Base-by-base conservation (phyloP, 768 basidiomycete genomes). In the Rhodotorula kratochvilovae region DNA sequence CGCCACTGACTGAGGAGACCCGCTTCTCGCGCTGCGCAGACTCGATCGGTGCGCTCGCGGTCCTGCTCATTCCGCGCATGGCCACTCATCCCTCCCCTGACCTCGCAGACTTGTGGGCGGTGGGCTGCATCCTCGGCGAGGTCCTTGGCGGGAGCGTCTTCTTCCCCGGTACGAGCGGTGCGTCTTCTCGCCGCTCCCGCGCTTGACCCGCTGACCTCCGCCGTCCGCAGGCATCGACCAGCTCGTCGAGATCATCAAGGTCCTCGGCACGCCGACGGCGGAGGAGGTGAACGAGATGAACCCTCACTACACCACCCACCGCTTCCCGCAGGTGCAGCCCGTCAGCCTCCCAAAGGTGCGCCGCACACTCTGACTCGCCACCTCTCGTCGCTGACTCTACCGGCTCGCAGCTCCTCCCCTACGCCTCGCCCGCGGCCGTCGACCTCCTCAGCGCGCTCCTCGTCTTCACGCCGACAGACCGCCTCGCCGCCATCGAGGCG, bases 251-350 rank as follows among this genome's bases (percentile, higher is more conserved):
- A 98, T 99, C 78, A 98, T 99, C 88, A 98, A 98, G 81, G 92
- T 98, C 53, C 87, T 99, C 65, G 96, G 96, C 19, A 98, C 96
- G 31, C 96, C 96, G 2, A 94, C 93, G 67, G 84, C 92, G 74
- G 93, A 96, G 79, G 93, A 99, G 82, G 96, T 98, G 85, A 94
- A 94, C 87, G 94, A 92, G 75, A 98, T 99, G 96, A 98, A 99
- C 82, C 95, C 95, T 63, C 95, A 94, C 83, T 99, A 99, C 83
- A 94, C 94, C 92, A 92, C 96, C 80, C 95, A 97, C 86, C 94
- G 94, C 81, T 97, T 99, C 84, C 95, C 96, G 3, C 94, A 97
- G 82, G 97, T 99, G 84, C 96, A 96, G 87, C 90, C 90, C 65
- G 42, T 17, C 0, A 7, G 27, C 10, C 27, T 68, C 19, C 11